Conservation (phyloP, 768 basidiomycete species). For the Collybiopsis confluens region DNA sequence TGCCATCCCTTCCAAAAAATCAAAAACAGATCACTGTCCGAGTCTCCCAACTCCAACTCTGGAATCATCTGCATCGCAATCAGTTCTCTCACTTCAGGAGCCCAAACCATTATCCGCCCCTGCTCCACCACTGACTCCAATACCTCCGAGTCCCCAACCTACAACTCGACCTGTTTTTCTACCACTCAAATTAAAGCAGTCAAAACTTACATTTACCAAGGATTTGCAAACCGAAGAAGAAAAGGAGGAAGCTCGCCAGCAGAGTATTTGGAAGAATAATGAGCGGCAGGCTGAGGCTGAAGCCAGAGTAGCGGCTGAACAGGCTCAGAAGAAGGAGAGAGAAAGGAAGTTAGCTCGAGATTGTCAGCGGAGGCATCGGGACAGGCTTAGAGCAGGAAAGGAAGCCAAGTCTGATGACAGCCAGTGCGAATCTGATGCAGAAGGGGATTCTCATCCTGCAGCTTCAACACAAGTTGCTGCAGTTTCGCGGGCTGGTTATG, state of each 20-base stretch:
- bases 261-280: neutral
- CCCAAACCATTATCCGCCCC: neutral
- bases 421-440: neutral
- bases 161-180: neutral
- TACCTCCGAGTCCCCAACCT: no score
- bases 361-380: neutral
- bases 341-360: neutral
- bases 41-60: no score
- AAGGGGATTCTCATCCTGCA: neutral
- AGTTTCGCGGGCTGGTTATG: neutral
- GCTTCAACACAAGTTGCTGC: neutral
- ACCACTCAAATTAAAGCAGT: neutral
- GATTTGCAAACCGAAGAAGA: slow-evolving; percentile 1
- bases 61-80: no score
- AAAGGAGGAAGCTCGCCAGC: neutral
- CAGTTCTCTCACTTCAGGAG: neutral
- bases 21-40: neutral
- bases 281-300: neutral
- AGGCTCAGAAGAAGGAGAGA: neutral
- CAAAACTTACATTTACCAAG: neutral
- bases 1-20: neutral
- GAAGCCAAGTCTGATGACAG: neutral
- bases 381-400: neutral
- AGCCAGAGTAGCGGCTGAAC: neutral
- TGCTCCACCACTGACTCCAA: neutral